Evolutionary conservation across 305 asterid genomes (phyloP).

Genomic region (Fraxinus baroniana): DNA sequence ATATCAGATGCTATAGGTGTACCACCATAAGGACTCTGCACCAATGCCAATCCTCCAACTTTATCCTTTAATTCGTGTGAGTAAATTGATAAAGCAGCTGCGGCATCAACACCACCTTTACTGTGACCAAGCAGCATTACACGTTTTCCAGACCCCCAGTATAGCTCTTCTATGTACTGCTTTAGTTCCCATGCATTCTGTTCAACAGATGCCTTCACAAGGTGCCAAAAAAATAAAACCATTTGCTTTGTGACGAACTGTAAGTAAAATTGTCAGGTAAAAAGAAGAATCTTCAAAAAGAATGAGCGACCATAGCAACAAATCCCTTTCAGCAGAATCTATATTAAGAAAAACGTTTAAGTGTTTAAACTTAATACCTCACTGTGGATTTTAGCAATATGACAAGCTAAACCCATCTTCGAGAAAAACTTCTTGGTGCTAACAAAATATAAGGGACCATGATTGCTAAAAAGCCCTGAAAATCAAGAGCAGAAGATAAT

Average conservation of each 20-base stretch:
- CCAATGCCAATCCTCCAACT: constrained; percentile 86
- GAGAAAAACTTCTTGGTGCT: constrained; percentile 82
- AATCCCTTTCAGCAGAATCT: background rate
- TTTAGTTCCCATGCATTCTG: constrained; percentile 91
- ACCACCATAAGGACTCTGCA: constrained; percentile 96
- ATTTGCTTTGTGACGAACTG: background rate
- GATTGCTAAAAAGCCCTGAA: constrained; percentile 88
- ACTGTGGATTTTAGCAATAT: constrained; percentile 89
- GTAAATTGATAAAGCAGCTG: constrained; percentile 89
- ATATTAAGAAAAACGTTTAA: background rate
- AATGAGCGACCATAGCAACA: background rate
- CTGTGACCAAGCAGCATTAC: constrained; percentile 95
- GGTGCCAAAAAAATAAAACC: constrained; percentile 23
- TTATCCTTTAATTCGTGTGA: constrained; percentile 61
- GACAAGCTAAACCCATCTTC: constrained; percentile 91
- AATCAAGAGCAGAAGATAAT: constrained; percentile 20
- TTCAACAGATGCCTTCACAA: constrained; percentile 77
- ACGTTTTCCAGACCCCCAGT: constrained; percentile 91
- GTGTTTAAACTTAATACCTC: constrained; percentile 45
- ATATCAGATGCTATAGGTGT: constrained; percentile 86
- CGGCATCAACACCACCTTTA: constrained; percentile 98
- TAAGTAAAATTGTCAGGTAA: background rate
- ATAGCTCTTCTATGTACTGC: constrained; percentile 85
- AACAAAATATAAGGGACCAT: constrained; percentile 77
- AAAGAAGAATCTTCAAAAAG: background rate